Evolutionary conservation across 1,139 yeast species (phyloP), one percentile per base, ranked within the genome.

Genomic region (Saccharomyces hybrid): DNA sequence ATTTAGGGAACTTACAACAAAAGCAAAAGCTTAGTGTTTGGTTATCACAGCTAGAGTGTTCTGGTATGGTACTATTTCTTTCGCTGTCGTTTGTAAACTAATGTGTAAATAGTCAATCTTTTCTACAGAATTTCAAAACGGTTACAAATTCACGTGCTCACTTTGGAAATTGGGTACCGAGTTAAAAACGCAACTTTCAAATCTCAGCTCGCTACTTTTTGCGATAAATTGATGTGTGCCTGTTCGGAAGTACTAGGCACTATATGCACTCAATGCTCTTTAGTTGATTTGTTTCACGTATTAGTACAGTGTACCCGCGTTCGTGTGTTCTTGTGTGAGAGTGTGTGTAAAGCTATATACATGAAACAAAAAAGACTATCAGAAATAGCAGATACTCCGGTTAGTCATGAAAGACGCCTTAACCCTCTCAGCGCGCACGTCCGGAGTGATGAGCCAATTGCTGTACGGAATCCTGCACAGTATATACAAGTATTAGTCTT

Each of bases 351-450:
- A 38, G 25, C 4, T 20, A 11, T 38, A 16, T 38, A 38, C 20
- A 20, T 23, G 13, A 8, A 34, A 14, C 3, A 5, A 38, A 6
- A 8, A 38, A 38, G 25, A 20, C 25, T 38, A 38, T 38, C 25
- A 5, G 25, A 38, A 38, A 38, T 38, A 16, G 44, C 13, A 8
- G n/a, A 38, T 13, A 8, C 44, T 38, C 11, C 44, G 44, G 44
- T 38, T 38, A 16, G 16, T 25, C 8, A 38, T 16, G 23, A 20
- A 20, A 20, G 44, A 13, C 23, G 44, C 25, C 44, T 38, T 38
- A 38, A 38, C 44, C 44, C 44, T 38, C 44, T 38, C 44, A 38
- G 13, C 44, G 44, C 44, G 44, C 44, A 38, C 44, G 44, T 38
- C n/a, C 44, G 44, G 25, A 38, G 44, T 38, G 44, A 38, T 38